Percentiles rank a stretch among this genome's conserved stretches.
Conservation (phyloP, 73 alveolate genomes). For the Paramecium bursaria region DNA sequence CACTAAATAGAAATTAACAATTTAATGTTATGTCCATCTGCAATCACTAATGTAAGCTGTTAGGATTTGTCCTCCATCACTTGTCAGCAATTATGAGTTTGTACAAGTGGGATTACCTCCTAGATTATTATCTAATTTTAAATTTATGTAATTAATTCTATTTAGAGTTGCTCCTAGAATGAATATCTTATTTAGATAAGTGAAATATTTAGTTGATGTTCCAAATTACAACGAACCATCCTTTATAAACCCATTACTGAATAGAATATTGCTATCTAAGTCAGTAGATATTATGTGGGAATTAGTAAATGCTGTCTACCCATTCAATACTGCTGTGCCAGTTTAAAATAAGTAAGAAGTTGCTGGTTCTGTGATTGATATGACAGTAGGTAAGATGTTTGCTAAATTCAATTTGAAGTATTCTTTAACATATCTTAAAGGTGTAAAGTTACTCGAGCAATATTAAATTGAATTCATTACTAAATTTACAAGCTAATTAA, state of each 20-base stretch:
- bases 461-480: not conserved
- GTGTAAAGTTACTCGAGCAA: not conserved
- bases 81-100: too few relatives aligned
- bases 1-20: too few relatives aligned
- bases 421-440: conserved; percentile 5
- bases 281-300: conserved; percentile 6
- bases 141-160: not conserved
- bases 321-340: not conserved
- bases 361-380: not conserved
- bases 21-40: too few relatives aligned
- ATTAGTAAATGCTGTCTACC: not conserved
- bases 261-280: not conserved
- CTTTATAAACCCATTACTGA: not conserved
- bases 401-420: not conserved
- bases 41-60: too few relatives aligned
- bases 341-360: not conserved
- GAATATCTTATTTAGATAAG: not conserved
- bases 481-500: not conserved
- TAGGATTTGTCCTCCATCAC: too few relatives aligned
- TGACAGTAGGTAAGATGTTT: not conserved
- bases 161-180: conserved; percentile 11
- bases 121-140: too few relatives aligned
- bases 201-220: conserved; percentile 5
- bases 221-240: conserved; percentile 2
- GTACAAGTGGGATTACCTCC: too few relatives aligned